Evolutionary conservation across 129 eudicot genomes (phyloP).

Genomic region (Pittosporum tobira): DNA sequence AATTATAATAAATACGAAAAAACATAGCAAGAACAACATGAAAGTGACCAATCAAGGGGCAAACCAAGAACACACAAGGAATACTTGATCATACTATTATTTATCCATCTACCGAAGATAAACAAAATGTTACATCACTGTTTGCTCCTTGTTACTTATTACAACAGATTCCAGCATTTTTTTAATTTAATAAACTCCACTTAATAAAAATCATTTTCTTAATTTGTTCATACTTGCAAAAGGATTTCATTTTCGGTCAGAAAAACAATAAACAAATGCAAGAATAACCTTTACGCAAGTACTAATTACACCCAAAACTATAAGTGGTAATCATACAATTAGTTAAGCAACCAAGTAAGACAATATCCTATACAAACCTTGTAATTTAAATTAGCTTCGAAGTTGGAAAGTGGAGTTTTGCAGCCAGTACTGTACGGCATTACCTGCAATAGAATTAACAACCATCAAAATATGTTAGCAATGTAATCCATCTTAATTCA

Average conservation of each 20-base stretch:
- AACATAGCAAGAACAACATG: neutral
- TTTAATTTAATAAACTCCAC: neutral
- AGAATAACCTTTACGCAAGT: neutral
- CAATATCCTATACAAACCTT: slow-evolving; percentile 26
- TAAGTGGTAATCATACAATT: neutral
- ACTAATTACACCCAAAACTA: neutral
- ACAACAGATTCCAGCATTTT: no score
- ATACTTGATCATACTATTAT: neutral
- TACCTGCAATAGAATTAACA: slow-evolving; percentile 33
- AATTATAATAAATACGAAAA: neutral
- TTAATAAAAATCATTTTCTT: no score
- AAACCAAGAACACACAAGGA: neutral
- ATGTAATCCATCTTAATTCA: neutral
- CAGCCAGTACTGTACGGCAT: slow-evolving; percentile 89
- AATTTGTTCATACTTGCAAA: no score
- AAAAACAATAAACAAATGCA: neutral
- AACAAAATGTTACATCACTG: neutral
- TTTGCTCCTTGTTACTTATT: neutral
- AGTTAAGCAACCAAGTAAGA: neutral
- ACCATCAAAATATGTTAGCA: neutral
- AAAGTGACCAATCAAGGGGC: neutral
- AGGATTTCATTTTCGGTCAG: no score
- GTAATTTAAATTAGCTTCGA: slow-evolving; percentile 61
- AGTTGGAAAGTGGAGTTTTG: slow-evolving; percentile 72
- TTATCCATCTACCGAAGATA: neutral